Percentiles rank a stretch among this genome's conserved stretches.
These are phyloP conservation scores for Kitagawia praeruptora DNA, from an alignment of 129 eudicot species.

Conservation along the genomic window DNA sequence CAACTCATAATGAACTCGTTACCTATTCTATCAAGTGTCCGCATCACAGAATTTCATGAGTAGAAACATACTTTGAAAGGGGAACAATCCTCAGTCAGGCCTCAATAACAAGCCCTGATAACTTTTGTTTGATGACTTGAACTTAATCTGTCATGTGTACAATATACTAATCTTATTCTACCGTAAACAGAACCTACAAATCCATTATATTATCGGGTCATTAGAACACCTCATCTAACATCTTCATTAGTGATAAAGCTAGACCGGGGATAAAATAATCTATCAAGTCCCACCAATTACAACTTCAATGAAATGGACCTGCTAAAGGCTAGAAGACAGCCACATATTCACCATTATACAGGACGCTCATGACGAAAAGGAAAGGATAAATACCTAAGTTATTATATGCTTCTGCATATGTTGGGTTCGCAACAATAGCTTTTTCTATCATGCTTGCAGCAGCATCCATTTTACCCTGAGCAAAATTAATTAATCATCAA, in stretches of 20 bases:
- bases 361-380: neutral
- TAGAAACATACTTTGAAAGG: neutral
- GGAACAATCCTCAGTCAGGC: neutral
- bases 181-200: neutral
- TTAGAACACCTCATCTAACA: neutral
- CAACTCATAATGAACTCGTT: neutral
- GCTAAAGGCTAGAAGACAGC: neutral
- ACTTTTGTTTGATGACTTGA: neutral
- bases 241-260: neutral
- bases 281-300: neutral
- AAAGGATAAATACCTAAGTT: constrained; percentile 54
- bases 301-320: neutral
- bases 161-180: neutral
- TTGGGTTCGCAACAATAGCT: constrained; percentile 93
- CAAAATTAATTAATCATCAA: constrained; percentile 9
- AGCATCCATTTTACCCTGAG: constrained; percentile 98
- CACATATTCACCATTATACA: neutral
- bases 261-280: neutral
- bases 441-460: constrained; percentile 98
- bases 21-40: neutral
- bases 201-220: neutral
- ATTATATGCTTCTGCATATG: constrained; percentile 97
- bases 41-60: neutral
- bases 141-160: neutral
- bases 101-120: neutral